Evolutionary conservation across 768 basidiomycete genomes (phyloP).

Genomic region (Boletellus ananiceps): DNA sequence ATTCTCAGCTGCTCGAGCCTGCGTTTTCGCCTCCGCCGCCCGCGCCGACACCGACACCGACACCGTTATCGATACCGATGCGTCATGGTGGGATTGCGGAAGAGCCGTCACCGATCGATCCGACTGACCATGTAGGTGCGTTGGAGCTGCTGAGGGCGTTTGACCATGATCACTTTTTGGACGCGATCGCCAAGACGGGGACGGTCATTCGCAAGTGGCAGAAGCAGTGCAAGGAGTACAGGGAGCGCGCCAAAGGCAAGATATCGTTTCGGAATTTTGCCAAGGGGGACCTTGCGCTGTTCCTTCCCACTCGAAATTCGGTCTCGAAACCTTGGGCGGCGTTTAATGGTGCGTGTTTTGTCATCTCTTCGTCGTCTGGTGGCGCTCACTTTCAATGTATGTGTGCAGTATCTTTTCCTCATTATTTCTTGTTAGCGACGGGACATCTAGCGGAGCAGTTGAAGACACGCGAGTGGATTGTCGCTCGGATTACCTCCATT

Average conservation of each 20-base stretch:
- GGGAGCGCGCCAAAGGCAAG: slow-evolving; percentile 93
- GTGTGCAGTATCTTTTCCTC: slow-evolving; percentile 82
- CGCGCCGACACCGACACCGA: not conserved
- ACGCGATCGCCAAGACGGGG: slow-evolving; percentile 76
- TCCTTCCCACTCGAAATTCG: slow-evolving; percentile 93
- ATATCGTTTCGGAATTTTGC: slow-evolving; percentile 95
- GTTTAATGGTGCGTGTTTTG: slow-evolving; percentile 73
- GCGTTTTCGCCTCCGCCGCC: slow-evolving; percentile 37
- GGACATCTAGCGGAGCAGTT: slow-evolving; percentile 85
- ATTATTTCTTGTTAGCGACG: slow-evolving; percentile 91
- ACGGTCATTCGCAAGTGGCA: slow-evolving; percentile 93
- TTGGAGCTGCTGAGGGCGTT: slow-evolving; percentile 67
- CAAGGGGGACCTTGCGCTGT: slow-evolving; percentile 92
- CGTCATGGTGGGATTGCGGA: slow-evolving; percentile 47
- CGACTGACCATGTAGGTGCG: slow-evolving; percentile 66
- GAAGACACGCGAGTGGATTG: slow-evolving; percentile 91
- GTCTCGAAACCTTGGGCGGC: slow-evolving; percentile 96
- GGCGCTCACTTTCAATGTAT: not conserved
- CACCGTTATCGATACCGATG: slow-evolving; percentile 28
- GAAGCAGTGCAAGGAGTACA: slow-evolving; percentile 93
- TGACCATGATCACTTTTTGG: slow-evolving; percentile 82
- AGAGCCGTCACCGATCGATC: slow-evolving; percentile 74
- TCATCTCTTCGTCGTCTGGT: not conserved
- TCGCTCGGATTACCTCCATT: slow-evolving; percentile 86
- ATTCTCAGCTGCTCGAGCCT: slow-evolving; percentile 44